Evolutionary conservation across 2,329 filamentous ascomycete genomes (phyloP), one percentile per base, ranked within the genome.

Genomic region (Raffaelea albimanens): DNA sequence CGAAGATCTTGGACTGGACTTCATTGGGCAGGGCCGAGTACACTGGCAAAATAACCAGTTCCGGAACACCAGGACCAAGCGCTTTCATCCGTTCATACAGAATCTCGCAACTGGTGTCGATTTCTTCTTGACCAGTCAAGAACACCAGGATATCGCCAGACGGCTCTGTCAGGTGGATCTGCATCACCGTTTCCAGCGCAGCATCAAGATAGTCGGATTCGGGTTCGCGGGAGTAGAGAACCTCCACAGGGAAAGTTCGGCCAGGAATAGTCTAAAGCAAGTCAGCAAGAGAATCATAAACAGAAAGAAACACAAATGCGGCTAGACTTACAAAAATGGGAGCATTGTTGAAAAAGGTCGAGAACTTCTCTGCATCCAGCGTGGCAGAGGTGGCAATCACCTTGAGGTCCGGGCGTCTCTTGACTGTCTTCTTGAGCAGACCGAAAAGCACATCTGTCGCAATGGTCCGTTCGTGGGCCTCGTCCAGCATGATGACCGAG

Each of bases 321-420:
- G n/a, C 20, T 7, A 36, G 14, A 47, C 52, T 13, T 49, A 53
- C 52, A 40, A 98, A 94, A 59, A 98, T 97, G 0, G 94, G 93
- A 46, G 89, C 95, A 52, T 89, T 82, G 67, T 95, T 88, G 63
- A 98, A 98, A 64, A 97, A 98, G 44, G 85, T 80, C 0, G 88
- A 95, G 63, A 98, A 98, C 62, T 97, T 97, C 62, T 97, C 93
- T 8, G 93, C 93, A 61, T 98, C 91, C 4, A 98, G 75, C 0
- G 93, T 98, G 2, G 93, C 93, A 14, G 90, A 96, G 2, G 94
- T 98, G 52, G 97, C 89, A 58, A 98, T 97, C 41, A 98, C 72
- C 63, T 95, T 95, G 55, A 98, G 72, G 59, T 98, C 93, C 0
- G 85, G 82, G 44, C 93, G 75, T 53, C 85, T 75, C 63, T 90